A percentile compares a stretch with the other conserved stretches of the same genome.
Conservation (phyloP, 2,329 filamentous ascomycete species). For the Colletotrichum sp. region DNA sequence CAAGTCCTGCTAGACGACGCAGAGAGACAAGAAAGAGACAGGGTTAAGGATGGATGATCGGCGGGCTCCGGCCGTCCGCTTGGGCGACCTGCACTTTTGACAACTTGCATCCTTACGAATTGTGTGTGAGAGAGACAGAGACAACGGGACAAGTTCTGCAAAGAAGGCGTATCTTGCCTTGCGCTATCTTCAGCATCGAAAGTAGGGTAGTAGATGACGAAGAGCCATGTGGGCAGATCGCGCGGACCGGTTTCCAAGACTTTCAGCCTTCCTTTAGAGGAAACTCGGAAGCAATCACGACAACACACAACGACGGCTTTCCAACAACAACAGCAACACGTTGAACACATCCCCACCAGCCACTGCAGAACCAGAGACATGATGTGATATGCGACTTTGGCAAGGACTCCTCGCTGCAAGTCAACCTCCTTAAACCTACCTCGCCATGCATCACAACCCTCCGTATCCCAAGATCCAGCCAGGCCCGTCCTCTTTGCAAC, state of each 20-base stretch:
- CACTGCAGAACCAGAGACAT: background rate
- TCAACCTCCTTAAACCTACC: background rate
- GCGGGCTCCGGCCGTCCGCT: slow-evolving; percentile 17
- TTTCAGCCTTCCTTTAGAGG: background rate
- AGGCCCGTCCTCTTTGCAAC: background rate
- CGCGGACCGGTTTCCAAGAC: background rate
- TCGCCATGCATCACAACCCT: background rate
- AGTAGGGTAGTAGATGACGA: background rate
- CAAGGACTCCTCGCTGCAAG: background rate
- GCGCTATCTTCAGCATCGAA: background rate
- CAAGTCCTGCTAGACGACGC: background rate
- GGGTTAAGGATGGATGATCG: slow-evolving; percentile 4
- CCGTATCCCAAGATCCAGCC: background rate
- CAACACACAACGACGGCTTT: background rate
- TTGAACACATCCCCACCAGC: background rate
- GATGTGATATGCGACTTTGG: background rate
- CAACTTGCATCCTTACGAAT: background rate
- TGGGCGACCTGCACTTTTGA: background rate
- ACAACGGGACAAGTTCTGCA: background rate
- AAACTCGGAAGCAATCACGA: slow-evolving; percentile 6
- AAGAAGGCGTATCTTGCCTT: background rate
- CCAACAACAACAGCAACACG: background rate
- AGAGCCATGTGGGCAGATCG: background rate
- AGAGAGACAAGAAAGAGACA: background rate
- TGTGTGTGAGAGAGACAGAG: background rate